Evolutionary conservation across 2,329 filamentous ascomycete species (phyloP), one percentile per base, ranked within the genome.

Genomic region (Diaporthe helianthi): DNA sequence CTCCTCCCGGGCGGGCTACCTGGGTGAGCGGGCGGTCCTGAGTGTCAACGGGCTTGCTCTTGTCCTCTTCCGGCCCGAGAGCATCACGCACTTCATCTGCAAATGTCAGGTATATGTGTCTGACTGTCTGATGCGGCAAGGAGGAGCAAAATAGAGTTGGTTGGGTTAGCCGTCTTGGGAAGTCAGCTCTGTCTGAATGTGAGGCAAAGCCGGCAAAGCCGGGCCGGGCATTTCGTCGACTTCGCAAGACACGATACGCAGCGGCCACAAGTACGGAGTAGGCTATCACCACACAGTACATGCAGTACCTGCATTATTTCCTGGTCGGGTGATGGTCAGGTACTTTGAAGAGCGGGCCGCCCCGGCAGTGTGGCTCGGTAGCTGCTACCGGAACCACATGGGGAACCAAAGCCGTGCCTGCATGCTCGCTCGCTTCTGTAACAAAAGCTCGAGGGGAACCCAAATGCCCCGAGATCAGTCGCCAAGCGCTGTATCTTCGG

Each of bases 331-430:
- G 58, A 63, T 49, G 58, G 58, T 29, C 58, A 63, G 58, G 58
- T 49, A 63, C 58, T 63, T 63, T 19, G 29, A 41, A 63, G 58
- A 49, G 65, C 69, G 69, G 69, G 53, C 69, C 69, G 69, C 69
- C 49, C 69, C 69, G 69, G 63, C 67, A 64, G 52, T 52, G 49
- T 65, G 69, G 47, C 63, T 71, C 69, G 69, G 69, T 69, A 67
- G 51, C 61, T 58, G 22, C 67, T 69, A 71, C 69, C 67, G 69
- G 68, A 53, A 71, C 64, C 41, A 61, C 29, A 33, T 61, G 17
- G 55, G 58, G 41, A 38, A 63, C 29, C 44, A 44, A 63, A 36
- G 58, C 58, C 29, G 58, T 29, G 58, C 58, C 44, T 49, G 44
- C 44, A 63, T 63, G 29, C 58, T 24, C 19, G 29, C 58, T 24